Base-by-base conservation (phyloP, 108 stramenopile genomes). In the Skeletonema grethae region DNA sequence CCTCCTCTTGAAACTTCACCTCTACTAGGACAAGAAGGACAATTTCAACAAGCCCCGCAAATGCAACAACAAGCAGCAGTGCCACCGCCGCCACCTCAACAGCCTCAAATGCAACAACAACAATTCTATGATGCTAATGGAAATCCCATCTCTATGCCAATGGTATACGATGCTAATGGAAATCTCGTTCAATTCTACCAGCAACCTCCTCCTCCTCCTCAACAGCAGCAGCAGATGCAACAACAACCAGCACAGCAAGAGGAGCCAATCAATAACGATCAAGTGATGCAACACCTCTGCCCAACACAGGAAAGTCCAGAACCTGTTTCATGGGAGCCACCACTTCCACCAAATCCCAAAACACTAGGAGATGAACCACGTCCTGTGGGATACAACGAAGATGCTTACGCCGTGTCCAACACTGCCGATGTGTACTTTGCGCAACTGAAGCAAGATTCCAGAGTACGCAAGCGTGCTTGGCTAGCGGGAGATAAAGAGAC, bases 381-480 rank as follows among this genome's bases (percentile, higher is more conserved):
- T 57, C 77, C 72, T 9, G 58, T 61, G 20, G 87, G 88, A 16
- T 79, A 83, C 50, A 92, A 92, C 48, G 65, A 72, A 12, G 89
- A 90, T 75, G 85, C 90, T 1, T 89, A 87, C 73, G 56, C 78
- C 43, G 89, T 94, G 78, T 65, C 86, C 25, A 94, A 94, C 69
- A 86, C 87, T 5, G 79, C 93, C 58, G 93, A 94, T 63, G 64
- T 94, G 45, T 94, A 94, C 78, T 91, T 94, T 77, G 93, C 90
- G 7, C 90, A 91, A 53, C 78, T 94, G 57, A 94, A 94, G 69
- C 85, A 86, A 53, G 93, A 94, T 76, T 91, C 90, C 11, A 80
- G 85, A 15, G 84, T 90, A 41, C 79, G 93, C 9, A 90, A 79
- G 9, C 38, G 76, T 15, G 93, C 90, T 20, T 70, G 90, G 62